Evolutionary conservation across 441 rosid genomes (phyloP).

Genomic region (Dalechampia spathulata): DNA sequence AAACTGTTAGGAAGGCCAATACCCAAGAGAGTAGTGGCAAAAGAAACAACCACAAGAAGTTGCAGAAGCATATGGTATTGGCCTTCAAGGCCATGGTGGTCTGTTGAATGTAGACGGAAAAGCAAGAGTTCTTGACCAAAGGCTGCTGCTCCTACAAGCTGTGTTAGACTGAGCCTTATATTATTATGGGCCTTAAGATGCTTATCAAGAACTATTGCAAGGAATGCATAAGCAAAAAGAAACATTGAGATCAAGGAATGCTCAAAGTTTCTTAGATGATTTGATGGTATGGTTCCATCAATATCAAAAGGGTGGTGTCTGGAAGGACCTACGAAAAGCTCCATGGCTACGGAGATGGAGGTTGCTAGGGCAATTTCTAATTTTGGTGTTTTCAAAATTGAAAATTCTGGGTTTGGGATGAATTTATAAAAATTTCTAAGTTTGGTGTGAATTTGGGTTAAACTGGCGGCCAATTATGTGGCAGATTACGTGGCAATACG

Average conservation of each 20-base stretch:
- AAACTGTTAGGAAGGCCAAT: conserved; percentile 52
- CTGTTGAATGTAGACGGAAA: conserved; percentile 73
- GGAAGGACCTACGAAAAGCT: conserved; percentile 54
- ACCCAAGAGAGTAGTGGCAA: conserved; percentile 48
- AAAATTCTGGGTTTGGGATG: no score
- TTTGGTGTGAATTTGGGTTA: no score
- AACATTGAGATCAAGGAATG: conserved; percentile 55
- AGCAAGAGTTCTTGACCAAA: conserved; percentile 52
- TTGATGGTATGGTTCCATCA: conserved; percentile 65
- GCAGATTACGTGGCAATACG: no score
- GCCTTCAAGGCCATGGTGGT: conserved; percentile 69
- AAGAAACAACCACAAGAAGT: conserved; percentile 30
- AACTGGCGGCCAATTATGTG: no score
- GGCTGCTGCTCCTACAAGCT: conserved; percentile 46
- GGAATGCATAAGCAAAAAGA: conserved; percentile 44
- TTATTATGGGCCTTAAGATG: conserved; percentile 2
- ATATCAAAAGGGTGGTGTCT: conserved; percentile 64
- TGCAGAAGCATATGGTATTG: conserved; percentile 69
- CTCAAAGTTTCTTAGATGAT: conserved; percentile 71
- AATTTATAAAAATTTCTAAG: no score
- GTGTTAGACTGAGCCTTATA: conserved; percentile 27
- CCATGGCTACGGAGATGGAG: conserved; percentile 46
- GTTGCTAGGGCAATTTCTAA: no score
- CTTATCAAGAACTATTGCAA: conserved; percentile 49
- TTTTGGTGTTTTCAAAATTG: no score